Percentiles rank a stretch among this genome's conserved stretches.
These are phyloP conservation scores for Flammula alnicola DNA, from an alignment of 1,284 basidiomycete genomes.

Conservation along the genomic window DNA sequence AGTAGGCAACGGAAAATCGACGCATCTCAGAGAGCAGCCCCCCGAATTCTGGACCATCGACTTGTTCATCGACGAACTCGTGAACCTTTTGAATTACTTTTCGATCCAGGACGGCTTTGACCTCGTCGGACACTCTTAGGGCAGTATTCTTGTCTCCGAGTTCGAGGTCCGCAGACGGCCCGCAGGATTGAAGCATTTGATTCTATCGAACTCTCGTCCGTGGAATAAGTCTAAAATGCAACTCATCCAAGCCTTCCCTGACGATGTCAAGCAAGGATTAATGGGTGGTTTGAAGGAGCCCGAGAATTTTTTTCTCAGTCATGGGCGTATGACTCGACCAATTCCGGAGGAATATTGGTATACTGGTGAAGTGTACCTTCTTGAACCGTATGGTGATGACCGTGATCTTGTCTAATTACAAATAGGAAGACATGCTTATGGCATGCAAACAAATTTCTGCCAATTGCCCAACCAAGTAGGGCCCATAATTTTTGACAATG, in stretches of 20 bases:
- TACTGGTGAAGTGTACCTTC: no score
- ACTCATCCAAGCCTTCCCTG: constrained; percentile 26
- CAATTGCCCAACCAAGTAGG: no score
- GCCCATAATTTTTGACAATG: no score
- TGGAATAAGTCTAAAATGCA: not conserved
- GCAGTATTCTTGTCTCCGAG: constrained; percentile 47
- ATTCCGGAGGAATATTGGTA: no score
- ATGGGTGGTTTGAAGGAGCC: no score
- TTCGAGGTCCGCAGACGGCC: constrained; percentile 28
- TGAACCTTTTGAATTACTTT: constrained; percentile 44
- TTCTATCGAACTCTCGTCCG: constrained; percentile 6
- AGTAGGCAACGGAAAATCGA: constrained; percentile 27
- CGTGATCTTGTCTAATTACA: no score
- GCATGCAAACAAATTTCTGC: no score
- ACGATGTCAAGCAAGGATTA: no score
- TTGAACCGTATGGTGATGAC: no score
- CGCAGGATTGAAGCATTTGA: constrained; percentile 4
- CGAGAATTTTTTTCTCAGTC: no score
- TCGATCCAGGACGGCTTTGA: constrained; percentile 41
- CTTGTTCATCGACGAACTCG: constrained; percentile 54
- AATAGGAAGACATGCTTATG: no score
- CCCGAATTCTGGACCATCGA: constrained; percentile 49
- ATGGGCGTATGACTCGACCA: no score
- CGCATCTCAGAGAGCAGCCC: constrained; percentile 22
- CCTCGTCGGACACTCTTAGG: constrained; percentile 56